Evolutionary conservation across 2,329 filamentous ascomycete genomes (phyloP).

Genomic region (Phyllosticta capitalensis): DNA sequence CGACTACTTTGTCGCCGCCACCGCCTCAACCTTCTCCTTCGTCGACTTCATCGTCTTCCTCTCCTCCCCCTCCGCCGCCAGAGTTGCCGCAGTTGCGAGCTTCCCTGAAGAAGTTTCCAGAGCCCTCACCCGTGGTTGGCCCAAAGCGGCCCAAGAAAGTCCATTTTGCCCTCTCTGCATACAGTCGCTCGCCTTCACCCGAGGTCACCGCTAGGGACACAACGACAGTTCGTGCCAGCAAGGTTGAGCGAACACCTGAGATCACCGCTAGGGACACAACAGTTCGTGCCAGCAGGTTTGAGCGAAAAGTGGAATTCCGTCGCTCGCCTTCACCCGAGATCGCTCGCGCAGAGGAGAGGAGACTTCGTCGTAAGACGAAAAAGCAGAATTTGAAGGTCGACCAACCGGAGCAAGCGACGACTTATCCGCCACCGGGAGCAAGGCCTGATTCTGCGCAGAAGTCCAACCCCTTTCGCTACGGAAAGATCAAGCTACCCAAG

Average conservation of each 20-base stretch:
- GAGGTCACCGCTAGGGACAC: neutral
- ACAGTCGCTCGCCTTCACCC: neutral
- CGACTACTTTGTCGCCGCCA: neutral
- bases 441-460: neutral
- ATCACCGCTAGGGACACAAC: neutral
- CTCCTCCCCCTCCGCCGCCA: neutral
- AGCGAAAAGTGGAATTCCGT: too few relatives aligned
- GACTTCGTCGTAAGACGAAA: too few relatives aligned
- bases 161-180: neutral
- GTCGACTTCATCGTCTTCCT: neutral
- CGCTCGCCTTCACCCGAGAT: too few relatives aligned
- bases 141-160: neutral
- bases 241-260: neutral
- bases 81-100: neutral
- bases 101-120: neutral
- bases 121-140: neutral
- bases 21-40: neutral
- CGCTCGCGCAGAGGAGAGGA: too few relatives aligned
- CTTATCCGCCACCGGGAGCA: neutral
- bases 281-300: neutral
- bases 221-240: neutral
- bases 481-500: neutral
- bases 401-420: neutral
- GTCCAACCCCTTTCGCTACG: neutral
- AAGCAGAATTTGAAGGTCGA: neutral